Evolutionary conservation across 495 filamentous ascomycete species (phyloP).

Genomic region (Penicillium antarcticum): DNA sequence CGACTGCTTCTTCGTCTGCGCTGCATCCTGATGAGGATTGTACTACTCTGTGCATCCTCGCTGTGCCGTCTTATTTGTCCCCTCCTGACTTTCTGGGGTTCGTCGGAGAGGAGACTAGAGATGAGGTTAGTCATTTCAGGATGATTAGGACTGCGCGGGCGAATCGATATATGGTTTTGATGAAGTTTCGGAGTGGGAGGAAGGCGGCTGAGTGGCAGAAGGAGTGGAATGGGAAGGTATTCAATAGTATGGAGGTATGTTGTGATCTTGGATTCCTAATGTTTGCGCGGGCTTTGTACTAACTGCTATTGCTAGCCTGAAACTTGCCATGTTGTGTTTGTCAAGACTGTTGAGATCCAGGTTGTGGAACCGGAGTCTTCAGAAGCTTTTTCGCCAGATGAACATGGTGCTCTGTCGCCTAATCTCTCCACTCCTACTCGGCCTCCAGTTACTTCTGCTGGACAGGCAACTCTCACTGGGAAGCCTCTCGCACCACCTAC

Average conservation of each 20-base stretch:
- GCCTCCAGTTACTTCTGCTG: slow-evolving; percentile 32
- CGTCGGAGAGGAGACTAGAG: slow-evolving; percentile 83
- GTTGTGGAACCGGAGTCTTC: slow-evolving; percentile 26
- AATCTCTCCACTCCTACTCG: slow-evolving; percentile 47
- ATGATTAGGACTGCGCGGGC: slow-evolving; percentile 87
- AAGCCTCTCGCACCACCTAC: slow-evolving; percentile 92
- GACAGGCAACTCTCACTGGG: slow-evolving; percentile 53
- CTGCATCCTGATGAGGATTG: slow-evolving; percentile 56
- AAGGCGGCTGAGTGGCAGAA: slow-evolving; percentile 76
- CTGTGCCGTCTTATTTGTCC: slow-evolving; percentile 90
- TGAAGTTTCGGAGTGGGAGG: slow-evolving; percentile 82
- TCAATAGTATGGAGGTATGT: slow-evolving; percentile 88
- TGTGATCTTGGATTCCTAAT: neutral
- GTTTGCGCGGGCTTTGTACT: slow-evolving; percentile 11
- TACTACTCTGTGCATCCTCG: slow-evolving; percentile 90
- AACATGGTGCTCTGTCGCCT: slow-evolving; percentile 27
- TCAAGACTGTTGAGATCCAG: slow-evolving; percentile 80
- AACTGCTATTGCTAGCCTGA: slow-evolving; percentile 62
- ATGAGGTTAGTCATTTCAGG: slow-evolving; percentile 87
- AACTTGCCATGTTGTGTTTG: slow-evolving; percentile 92
- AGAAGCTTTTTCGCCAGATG: slow-evolving; percentile 20
- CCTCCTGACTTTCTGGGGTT: slow-evolving; percentile 90
- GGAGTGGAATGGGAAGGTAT: slow-evolving; percentile 91
- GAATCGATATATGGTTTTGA: slow-evolving; percentile 94
- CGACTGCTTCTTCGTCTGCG: slow-evolving; percentile 12